phyloP scores from a whole-genome alignment of 176 grass and related monocot species.

The Zea mays region Zm-B73-REFERENCE-NAM-5.0 NC_050099.1:191932001-191932500 shows the following conservation, averaged over 20 bases:
- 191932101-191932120: background rate
- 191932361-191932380: too few species aligned
- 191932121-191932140: constrained; percentile 81
- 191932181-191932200: constrained; percentile 22
- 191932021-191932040: constrained; percentile 6
- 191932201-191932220: background rate
- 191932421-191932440: too few species aligned
- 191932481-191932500: too few species aligned
- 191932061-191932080: background rate
- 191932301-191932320: too few species aligned
- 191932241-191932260: background rate
- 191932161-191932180: constrained; percentile 61
- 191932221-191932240: background rate
- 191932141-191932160: constrained; percentile 69
- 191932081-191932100: background rate
- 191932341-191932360: too few species aligned
- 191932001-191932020: background rate
- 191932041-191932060: background rate
- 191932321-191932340: background rate
- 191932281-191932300: too few species aligned
- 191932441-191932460: too few species aligned
- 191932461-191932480: too few species aligned
- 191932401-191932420: too few species aligned
- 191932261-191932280: background rate
- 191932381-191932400: too few species aligned